Base-by-base conservation (phyloP, 352 stramenopile genomes). In the Phytophthora brassicae region DNA sequence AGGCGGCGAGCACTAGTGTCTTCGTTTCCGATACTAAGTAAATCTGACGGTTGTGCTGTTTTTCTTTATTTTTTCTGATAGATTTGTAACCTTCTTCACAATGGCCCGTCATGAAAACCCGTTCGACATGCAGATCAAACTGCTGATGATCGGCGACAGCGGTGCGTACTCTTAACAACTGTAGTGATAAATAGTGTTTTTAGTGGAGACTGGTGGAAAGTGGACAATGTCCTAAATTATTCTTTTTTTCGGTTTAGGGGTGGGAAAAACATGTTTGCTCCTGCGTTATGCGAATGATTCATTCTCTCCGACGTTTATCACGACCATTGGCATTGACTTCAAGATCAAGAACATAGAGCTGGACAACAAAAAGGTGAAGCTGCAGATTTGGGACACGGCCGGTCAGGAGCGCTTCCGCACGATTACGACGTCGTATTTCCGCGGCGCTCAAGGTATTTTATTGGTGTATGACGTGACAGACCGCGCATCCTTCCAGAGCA, bases 391-490 rank as follows among this genome's bases (percentile, higher is more conserved):
- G 97, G 97, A 99, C 70, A 99, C 97, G 28, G 97, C 97, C 29
- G 97, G 97, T 29, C 97, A 99, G 79, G 97, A 99, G 76, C 94
- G 97, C 59, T 99, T 99, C 81, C 96, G 96, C 52, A 99, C 96
- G 50, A 99, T 99, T 74, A 99, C 97, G 64, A 99, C 92, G 48
- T 98, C 97, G 31, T 99, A 99, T 70, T 99, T 99, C 71, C 93
- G 97, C 57, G 97, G 97, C 43, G 97, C 97, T 17, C 96, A 99
- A 75, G 97, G 97, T 58, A 99, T 99, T 73, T 77, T 99, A 64
- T 92, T 99, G 43, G 96, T 99, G 31, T 99, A 99, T 79, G 96
- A 99, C 72, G 94, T 99, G 33, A 99, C 96, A 43, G 95, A 99
- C 71, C 92, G 96, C 51, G 88, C 94, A 45, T 98, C 94, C 12